Base-by-base conservation (phyloP, 495 filamentous ascomycete genomes). In the Podospora pseudopauciseta region DNA sequence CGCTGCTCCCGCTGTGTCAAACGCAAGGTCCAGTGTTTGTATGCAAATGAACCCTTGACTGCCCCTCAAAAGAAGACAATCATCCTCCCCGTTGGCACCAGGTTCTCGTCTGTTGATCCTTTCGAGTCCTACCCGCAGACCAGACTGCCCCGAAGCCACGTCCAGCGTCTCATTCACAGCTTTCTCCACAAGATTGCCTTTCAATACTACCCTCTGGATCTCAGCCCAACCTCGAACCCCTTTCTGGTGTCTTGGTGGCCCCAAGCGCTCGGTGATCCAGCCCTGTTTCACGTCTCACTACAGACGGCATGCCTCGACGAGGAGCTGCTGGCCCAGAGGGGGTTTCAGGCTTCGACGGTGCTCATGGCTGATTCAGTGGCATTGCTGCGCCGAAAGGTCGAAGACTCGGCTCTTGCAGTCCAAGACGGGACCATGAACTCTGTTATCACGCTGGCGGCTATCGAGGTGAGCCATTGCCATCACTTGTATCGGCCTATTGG, bases 211-310 rank as follows among this genome's bases (percentile, higher is more conserved):
- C 84, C 83, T 2, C 78, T 86, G 30, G 84, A 86, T 53, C 69
- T 85, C 7, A 82, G 77, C 64, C 65, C 78, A 3, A 74, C 69
- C 5, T 81, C 84, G 44, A 86, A 85, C 71, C 83, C 84, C 0
- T 85, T 85, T 70, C 72, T 86, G 34, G 73, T 84, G 13, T 85
- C 82, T 3, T 86, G 84, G 84, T 85, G 84, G 84, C 84, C 83
- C 3, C 74, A 83, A 19, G 82, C 83, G 5, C 75, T 86, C 2
- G 79, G 74, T 0, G 83, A 85, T 64, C 82, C 83, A 2, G 82
- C 82, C n/a, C 58, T 86, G 26, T 85, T 86, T 58, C 81, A 85
- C 67, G 83, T 86, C 34, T 82, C 82, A 13, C 71, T 86, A 9
- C 82, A 85, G 71, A 85, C 82, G n/a, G 84, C 82, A 63, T 84